Evolutionary conservation across 331 rosid genomes (phyloP), one percentile per base, ranked within the genome.

Genomic region (Acacia concinna): DNA sequence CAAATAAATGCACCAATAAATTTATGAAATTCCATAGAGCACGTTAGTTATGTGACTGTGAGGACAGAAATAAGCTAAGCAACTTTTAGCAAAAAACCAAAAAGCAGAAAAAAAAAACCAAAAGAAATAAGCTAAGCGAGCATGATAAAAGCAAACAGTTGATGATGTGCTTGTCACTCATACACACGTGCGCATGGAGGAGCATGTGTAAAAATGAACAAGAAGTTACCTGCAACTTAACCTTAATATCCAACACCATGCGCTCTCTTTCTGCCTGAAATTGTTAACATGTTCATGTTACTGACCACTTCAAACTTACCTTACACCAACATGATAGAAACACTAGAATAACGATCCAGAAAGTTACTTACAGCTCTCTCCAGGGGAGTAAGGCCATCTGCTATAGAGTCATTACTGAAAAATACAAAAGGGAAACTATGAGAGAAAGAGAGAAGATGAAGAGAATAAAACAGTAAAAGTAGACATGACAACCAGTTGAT

Each of bases 211-310:
- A 70, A 56, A 56, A 74, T 51, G 80, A 75, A 47, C 69, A 78
- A 62, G 34, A 72, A 34, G 66, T 63, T 88, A 96, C 99, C 99
- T 96, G 99, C 80, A 96, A 87, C 89, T 96, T 96, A 83, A 96
- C 99, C 87, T 96, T 83, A 79, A 96, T 96, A 85, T 96, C 99
- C 90, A 93, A 87, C 78, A 96, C 99, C 98, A 96, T 96, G 83
- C 87, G 92, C 14, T 91, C 99, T 86, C 99, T 91, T 88, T 96
- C 99, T 3, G 97, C 99, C 99, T 96, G 93, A 79, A 86, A 79
- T 56, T 82, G 63, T 5, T 62, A 76, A 57, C 52, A 41, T 59
- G 78, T 82, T 71, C 28, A 60, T 44, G 41, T 63, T 35, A 40
- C 23, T 77, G 64, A 34, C 70, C 71, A 70, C 65, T 66, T 74